Evolutionary conservation across 768 basidiomycete species (phyloP), one percentile per base, ranked within the genome.

Genomic region (Rhizopogon sp.): DNA sequence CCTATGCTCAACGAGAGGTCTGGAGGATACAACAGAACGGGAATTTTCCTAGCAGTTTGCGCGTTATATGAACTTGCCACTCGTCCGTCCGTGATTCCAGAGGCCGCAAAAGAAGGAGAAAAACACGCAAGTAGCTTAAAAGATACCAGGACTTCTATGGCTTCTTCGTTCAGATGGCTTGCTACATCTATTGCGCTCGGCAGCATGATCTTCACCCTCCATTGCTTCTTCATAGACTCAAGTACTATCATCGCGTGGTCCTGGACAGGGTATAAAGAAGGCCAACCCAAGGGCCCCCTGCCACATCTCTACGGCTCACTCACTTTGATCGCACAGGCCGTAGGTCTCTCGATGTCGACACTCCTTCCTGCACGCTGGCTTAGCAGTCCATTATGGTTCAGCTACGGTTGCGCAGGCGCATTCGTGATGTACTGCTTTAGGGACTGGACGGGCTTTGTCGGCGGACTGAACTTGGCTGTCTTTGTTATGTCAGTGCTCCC

Each of bases 211-310:
- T 93, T 88, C 71, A 79, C 80, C 11, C 64, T 92, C 0, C 88
- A 93, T 61, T 84, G 81, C 44, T 76, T 91, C 42, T 72, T 92
- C 50, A 79, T 84, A 3, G 92, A 95, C 55, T 73, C 87, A 1
- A 86, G 84, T 59, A 90, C 90, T 0, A 78, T 93, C 43, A 77
- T 93, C 55, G 83, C 89, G 17, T 93, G 90, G 88, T 86, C 88
- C 2, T 95, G 92, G 92, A 88, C 90, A 0, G 92, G 92, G n/a
- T 94, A 86, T 59, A 79, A 82, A 20, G 73, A 85, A 43, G 71
- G 78, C 39, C 64, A 64, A 3, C 78, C 84, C 35, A 79, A 72
- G 49, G 92, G 92, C 0, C 92, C 92, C 2, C 67, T 87, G 2
- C 85, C 90, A 6, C 82, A 87, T 61, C 67, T 88, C 5, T 84